Conservation (phyloP, 2,329 filamentous ascomycete genomes). For the Calonectria ilicicola region DNA sequence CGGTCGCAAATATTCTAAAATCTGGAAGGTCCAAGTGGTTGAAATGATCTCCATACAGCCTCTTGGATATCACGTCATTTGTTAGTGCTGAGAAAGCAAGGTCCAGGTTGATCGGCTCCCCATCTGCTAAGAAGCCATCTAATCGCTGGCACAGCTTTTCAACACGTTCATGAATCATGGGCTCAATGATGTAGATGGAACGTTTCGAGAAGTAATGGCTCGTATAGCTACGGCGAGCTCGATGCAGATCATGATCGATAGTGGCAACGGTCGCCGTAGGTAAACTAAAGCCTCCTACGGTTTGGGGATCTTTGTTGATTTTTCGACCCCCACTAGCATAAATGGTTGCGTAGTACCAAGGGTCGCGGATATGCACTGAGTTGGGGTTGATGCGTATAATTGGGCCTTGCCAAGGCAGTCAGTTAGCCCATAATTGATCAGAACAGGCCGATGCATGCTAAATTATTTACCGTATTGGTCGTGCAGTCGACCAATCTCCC, state of each 20-base stretch:
- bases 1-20: slow-evolving; percentile 1
- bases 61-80: neutral
- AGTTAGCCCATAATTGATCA: neutral
- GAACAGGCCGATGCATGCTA: neutral
- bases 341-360: neutral
- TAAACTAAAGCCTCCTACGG: neutral
- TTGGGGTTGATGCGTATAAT: neutral
- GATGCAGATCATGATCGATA: neutral
- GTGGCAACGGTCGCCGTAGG: neutral
- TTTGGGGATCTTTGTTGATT: neutral
- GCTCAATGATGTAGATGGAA: neutral
- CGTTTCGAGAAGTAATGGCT: neutral
- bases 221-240: neutral
- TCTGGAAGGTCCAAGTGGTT: neutral
- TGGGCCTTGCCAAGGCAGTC: neutral
- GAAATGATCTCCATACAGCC: neutral
- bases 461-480: neutral
- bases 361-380: neutral
- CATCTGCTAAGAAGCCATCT: neutral
- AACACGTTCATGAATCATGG: neutral
- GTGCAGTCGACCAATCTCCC: neutral
- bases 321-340: neutral
- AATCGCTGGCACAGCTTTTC: neutral
- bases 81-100: slow-evolving; percentile 2
- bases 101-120: neutral